Percentiles rank a stretch among this genome's conserved stretches.
phyloP scores from a whole-genome alignment of 2,329 filamentous ascomycete genomes.

The Colletotrichum phormii region DNA sequence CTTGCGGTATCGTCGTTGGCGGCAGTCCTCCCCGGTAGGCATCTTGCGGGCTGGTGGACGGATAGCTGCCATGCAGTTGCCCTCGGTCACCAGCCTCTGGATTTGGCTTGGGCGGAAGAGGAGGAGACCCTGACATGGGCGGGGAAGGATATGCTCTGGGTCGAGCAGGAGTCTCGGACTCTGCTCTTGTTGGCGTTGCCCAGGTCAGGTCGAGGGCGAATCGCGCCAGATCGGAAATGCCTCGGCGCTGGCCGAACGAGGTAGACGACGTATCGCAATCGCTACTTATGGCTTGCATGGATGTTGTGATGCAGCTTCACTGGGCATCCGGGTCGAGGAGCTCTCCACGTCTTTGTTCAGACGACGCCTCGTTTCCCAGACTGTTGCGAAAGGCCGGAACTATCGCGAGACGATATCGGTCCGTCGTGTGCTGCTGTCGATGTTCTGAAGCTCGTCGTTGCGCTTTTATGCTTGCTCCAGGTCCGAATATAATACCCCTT shows the following conservation, averaged over 20 bases:
- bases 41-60: constrained; percentile 58
- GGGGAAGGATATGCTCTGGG: constrained; percentile 76
- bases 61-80: constrained; percentile 57
- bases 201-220: constrained; percentile 68
- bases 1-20: constrained; percentile 45
- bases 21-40: constrained; percentile 56
- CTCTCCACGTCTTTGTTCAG: constrained; percentile 30
- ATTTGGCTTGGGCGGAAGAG: constrained; percentile 68
- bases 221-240: constrained; percentile 65
- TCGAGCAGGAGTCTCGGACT: constrained; percentile 65
- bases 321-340: constrained; percentile 38
- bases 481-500: background rate
- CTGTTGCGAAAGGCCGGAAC: constrained; percentile 1
- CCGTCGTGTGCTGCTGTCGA: background rate
- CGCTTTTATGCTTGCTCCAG: background rate
- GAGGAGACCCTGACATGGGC: constrained; percentile 79
- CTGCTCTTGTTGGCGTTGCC: constrained; percentile 59
- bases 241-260: constrained; percentile 70
- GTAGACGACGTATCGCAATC: constrained; percentile 55
- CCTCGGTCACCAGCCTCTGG: constrained; percentile 68
- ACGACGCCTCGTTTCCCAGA: constrained; percentile 32
- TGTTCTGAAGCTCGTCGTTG: background rate
- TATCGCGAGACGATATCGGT: background rate
- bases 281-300: constrained; percentile 67
- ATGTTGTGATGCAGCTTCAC: constrained; percentile 43